Base-by-base conservation (phyloP, 805 yeast species). In the Blastobotrys attinorum region DNA sequence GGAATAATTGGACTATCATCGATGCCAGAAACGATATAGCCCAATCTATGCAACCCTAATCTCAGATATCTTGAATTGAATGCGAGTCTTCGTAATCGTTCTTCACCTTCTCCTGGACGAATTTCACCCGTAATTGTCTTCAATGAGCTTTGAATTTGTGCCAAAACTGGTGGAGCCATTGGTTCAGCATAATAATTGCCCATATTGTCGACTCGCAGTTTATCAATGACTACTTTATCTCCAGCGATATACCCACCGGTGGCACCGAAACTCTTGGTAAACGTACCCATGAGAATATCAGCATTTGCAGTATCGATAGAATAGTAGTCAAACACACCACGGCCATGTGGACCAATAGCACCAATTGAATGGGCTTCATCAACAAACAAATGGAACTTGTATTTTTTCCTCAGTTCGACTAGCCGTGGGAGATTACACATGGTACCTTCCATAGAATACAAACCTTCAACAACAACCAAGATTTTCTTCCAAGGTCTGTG, bases 351-450 rank as follows among this genome's bases (percentile, higher is more conserved):
- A 22, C 99, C 99, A 67, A 92, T 74, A n/a, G 98, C 98, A 56
- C 99, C 99, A 57, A 92, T 83, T 3, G 97, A 90, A 64, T 92
- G 99, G 10, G 98, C 98, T 64, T 92, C 99, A 63, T 92, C 99
- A 49, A 94, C 84, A 58, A 84, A 92, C 42, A 92, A 66, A 59
- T 85, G 86, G 59, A 90, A 84, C 57, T 87, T 87, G 69, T 94
- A 92, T 60, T 84, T 85, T 31, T 83, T 75, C 56, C 83, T 81
- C 49, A 89, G 69, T 54, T 74, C 83, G 22, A 89, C 73, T 37
- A 89, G 59, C 47, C 66, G 71, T 3, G 96, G 96, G 54, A 89
- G 71, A 59, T 89, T 80, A 60, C 85, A 78, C 73, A 86, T 70
- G 53, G 89, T 85, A 55, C 97, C 97, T 44, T 63, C 68, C 68